phyloP scores from a whole-genome alignment of 139 green algal species.

The Micractinium sp. region DNA sequence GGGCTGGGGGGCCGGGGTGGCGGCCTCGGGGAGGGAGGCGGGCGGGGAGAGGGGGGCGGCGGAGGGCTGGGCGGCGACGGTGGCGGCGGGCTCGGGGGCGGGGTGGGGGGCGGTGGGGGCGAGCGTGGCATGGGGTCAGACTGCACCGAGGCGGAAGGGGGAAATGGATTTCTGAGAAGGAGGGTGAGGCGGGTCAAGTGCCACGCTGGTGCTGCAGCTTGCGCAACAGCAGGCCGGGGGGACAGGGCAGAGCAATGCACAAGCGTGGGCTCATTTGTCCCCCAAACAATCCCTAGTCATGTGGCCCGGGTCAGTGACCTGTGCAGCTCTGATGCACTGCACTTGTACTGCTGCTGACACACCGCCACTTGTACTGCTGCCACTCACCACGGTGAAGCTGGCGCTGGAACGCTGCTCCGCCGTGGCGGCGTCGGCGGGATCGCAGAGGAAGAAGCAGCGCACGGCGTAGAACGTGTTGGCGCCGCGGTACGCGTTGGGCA shows the following conservation, averaged over 20 bases:
- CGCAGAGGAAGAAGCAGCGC: slow-evolving; percentile 21
- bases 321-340: background rate
- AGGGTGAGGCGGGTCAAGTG: background rate
- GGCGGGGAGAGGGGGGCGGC: too few relatives aligned
- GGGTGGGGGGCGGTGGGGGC: background rate
- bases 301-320: too few relatives aligned
- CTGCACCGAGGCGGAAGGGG: background rate
- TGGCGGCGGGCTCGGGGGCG: too few relatives aligned
- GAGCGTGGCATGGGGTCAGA: background rate
- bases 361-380: background rate
- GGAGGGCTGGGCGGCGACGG: too few relatives aligned
- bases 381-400: slow-evolving; percentile 19
- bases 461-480: background rate
- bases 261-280: too few relatives aligned
- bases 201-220: background rate
- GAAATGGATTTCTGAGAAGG: background rate
- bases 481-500: background rate
- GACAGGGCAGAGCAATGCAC: too few relatives aligned
- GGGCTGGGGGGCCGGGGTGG: too few relatives aligned
- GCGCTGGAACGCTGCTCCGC: background rate
- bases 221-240: background rate
- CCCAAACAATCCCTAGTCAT: too few relatives aligned
- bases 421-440: background rate
- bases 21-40: background rate
- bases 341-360: background rate